Conservation (phyloP, 495 filamentous ascomycete genomes). For the Trichoderma gamsii region DNA sequence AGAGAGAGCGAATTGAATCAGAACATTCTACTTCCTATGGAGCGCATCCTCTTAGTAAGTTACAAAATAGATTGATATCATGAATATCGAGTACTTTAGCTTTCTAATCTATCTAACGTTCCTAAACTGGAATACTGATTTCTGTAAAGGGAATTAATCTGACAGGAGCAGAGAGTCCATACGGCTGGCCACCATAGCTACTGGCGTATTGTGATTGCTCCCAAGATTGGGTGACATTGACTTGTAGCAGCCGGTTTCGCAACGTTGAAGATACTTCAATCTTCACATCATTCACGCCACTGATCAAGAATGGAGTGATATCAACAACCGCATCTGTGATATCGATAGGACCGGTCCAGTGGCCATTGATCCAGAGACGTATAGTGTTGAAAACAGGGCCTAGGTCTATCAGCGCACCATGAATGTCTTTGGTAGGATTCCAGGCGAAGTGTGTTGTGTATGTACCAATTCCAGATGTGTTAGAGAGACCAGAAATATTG, state of each 20-base stretch:
- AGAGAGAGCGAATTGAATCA: too few species aligned
- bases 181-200: conserved; percentile 13
- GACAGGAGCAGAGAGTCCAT: conserved; percentile 8
- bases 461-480: conserved; percentile 13
- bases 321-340: conserved; percentile 10
- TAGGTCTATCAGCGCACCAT: conserved; percentile 6
- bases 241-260: conserved; percentile 6
- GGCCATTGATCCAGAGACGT: conserved; percentile 7
- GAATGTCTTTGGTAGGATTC: not conserved
- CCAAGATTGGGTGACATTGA: conserved; percentile 11
- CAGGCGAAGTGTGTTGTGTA: conserved; percentile 2
- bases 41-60: too few species aligned
- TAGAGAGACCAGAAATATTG: conserved; percentile 7
- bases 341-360: conserved; percentile 12
- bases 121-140: not conserved
- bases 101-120: too few species aligned
- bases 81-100: too few species aligned
- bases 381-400: conserved; percentile 14
- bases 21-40: too few species aligned
- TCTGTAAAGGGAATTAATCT: conserved; percentile 13
- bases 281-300: conserved; percentile 3
- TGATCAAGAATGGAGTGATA: not conserved
- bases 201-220: not conserved
- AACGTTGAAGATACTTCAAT: conserved; percentile 14
- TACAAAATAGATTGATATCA: too few species aligned